A percentile compares a stretch with the other conserved stretches of the same genome.
phyloP scores from a whole-genome alignment of 202 grass and related monocot genomes.

The Saccharum hybrid region DNA sequence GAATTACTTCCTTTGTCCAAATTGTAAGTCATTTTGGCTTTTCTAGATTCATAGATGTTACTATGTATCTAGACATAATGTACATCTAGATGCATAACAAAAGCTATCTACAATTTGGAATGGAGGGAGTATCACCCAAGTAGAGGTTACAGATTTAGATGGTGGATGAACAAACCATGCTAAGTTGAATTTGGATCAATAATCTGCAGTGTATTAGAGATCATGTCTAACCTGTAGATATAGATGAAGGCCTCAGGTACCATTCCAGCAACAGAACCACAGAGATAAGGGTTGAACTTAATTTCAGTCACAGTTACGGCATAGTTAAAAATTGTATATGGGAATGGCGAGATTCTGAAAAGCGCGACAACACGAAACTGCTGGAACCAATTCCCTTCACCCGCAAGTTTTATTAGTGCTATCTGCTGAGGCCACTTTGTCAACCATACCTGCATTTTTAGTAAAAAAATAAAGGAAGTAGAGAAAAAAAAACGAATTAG shows the following conservation, averaged over 20 bases:
- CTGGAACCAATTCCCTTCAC: slow-evolving; percentile 90
- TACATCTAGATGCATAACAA: no score
- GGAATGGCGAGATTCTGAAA: slow-evolving; percentile 98
- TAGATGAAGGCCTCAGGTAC: slow-evolving; percentile 94
- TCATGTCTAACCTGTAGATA: slow-evolving; percentile 82
- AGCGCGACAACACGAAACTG: slow-evolving; percentile 91
- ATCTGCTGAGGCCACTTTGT: slow-evolving; percentile 95
- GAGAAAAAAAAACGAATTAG: slow-evolving; percentile 28
- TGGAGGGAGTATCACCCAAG: background rate
- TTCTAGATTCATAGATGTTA: no score
- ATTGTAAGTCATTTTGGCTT: no score
- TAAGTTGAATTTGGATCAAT: background rate
- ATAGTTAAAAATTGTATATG: slow-evolving; percentile 98
- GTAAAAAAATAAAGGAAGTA: background rate
- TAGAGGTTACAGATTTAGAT: slow-evolving; percentile 17
- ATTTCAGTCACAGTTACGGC: slow-evolving; percentile 88
- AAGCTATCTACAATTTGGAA: no score
- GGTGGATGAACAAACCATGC: background rate
- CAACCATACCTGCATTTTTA: slow-evolving; percentile 72
- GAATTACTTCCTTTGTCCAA: background rate
- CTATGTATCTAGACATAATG: no score
- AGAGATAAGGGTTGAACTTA: slow-evolving; percentile 82
- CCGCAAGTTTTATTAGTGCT: slow-evolving; percentile 81
- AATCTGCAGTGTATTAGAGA: slow-evolving; percentile 32
- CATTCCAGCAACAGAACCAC: slow-evolving; percentile 96